Evolutionary conservation across 1,284 basidiomycete genomes (phyloP), one percentile per base, ranked within the genome.

Genomic region (Pterula multifida): DNA sequence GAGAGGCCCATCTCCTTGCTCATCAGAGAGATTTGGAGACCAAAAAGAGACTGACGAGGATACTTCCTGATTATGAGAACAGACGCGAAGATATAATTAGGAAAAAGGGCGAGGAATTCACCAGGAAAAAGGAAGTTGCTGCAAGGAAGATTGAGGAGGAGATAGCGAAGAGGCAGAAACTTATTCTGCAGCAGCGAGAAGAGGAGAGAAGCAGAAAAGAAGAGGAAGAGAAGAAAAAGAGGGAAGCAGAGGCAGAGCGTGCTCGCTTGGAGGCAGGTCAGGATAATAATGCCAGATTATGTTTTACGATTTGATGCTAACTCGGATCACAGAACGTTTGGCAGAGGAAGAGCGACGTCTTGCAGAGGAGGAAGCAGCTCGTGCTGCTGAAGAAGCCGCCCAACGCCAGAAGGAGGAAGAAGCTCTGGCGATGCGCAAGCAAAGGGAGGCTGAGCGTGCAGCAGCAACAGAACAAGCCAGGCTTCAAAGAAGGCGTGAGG

Each of bases 101-200:
- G 39, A 81, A 78, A 67, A 80, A 81, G 49, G 70, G 73, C n/a
- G 78, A 80, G 47, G 88, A 91, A 62, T 87, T 84, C 58, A 72
- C 79, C 50, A 76, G 74, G 63, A 79, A 72, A 57, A 67, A 76
- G 57, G 76, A 75, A 49, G 68, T 66, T 28, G 85, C 92, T 2
- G 60, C 70, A 55, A 71, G 69, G 62, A 90, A 85, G 75, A 84
- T 93, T 57, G 85, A 84, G 56, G 79, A 86, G 61, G 94, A 95
- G 68, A 96, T 94, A 73, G 76, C 76, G 49, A 84, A 83, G 72
- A 75, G 84, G 59, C 71, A 72, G 55, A 73, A 70, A 52, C 66
- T 68, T 11, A 64, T 87, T 32, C 55, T 81, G 36, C 73, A 75
- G 56, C 65, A 71, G 54, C 71, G 73, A 55, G 85, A 83, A 61